Evolutionary conservation across 169 alveolate species (phyloP), one percentile per base, ranked within the genome.

Genomic region (Eimeria necatrix): DNA sequence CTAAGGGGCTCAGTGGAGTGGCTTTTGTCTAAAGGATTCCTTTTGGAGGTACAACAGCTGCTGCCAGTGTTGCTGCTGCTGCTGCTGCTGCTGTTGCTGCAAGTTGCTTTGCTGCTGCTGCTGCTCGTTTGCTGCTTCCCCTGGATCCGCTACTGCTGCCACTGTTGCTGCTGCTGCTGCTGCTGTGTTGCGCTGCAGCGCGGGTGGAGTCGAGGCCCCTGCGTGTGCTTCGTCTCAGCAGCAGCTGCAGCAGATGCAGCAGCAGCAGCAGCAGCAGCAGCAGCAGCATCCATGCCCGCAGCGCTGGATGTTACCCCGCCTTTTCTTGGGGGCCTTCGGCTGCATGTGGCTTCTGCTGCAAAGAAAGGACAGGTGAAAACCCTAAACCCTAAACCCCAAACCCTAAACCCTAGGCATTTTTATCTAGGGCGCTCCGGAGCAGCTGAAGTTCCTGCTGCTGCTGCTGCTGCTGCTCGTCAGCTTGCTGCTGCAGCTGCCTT

Each of bases 151-250:
- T 76, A 26, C 74, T 24, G 74, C 52, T 81, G 74, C 52, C 52
- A 51, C 90, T 81, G 90, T 32, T 81, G 70, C 91, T 56, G 91
- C 76, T 53, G 74, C 41, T 81, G 91, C 73, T 85, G 80, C 80
- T 41, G 24, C 32, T 9, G 91, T 60, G 53, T 81, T 49, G 51
- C 22, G 9, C 8, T 41, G 60, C 90, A 81, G 90, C 76, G 93
- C 6, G 93, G 70, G 16, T 85, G 81, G 93, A 61, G 56, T 46
- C 14, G 73, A 18, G 61, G 68, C 51, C 81, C 93, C n/a, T 85
- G 76, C 24, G 76, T 61, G 52, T 85, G 81, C 24, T 85, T 61
- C 80, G 61, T 61, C 51, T 85, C 93, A 14, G 24, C 81, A 32
- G 80, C 93, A 61, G 76, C 93, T 59, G 80, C 81, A 61, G 93